Percentiles rank a stretch among this genome's conserved stretches.
phyloP scores from a whole-genome alignment of 148 eudicot genomes.

The Gaultheria prostrata region DNA sequence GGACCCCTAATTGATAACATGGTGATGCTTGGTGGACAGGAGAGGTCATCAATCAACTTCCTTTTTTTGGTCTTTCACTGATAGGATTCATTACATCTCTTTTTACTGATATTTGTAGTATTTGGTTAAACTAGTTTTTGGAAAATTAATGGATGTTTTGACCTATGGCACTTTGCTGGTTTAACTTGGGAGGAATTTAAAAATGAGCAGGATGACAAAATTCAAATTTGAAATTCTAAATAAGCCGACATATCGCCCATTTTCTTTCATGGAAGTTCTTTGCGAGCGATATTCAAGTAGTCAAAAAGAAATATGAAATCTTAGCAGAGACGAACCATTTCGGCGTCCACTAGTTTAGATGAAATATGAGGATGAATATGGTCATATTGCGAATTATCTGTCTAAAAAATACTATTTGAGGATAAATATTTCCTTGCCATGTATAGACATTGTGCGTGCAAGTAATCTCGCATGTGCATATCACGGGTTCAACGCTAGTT shows the following conservation, averaged over 20 bases:
- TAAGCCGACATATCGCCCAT: not conserved
- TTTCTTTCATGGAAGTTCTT: not conserved
- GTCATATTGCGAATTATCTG: not conserved
- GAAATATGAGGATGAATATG: too few relatives aligned
- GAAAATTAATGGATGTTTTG: not conserved
- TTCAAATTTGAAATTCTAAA: not conserved
- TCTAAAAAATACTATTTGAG: not conserved
- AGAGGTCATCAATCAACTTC: not conserved
- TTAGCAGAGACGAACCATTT: not conserved
- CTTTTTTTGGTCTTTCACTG: not conserved
- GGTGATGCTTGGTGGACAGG: not conserved
- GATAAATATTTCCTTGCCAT: not conserved
- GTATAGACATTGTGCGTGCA: too few relatives aligned
- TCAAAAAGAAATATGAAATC: not conserved
- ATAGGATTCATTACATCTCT: not conserved
- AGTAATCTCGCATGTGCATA: too few relatives aligned
- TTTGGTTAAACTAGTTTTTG: not conserved
- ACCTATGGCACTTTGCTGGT: not conserved
- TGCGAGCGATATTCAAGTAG: not conserved
- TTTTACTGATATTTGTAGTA: not conserved
- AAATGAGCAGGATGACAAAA: not conserved
- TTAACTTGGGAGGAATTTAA: not conserved
- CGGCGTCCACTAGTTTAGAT: not conserved
- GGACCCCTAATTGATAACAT: not conserved
- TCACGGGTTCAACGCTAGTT: too few relatives aligned